Conservation (phyloP, 192 early-diverging fungal genomes). For the Coemansia sp. region DNA sequence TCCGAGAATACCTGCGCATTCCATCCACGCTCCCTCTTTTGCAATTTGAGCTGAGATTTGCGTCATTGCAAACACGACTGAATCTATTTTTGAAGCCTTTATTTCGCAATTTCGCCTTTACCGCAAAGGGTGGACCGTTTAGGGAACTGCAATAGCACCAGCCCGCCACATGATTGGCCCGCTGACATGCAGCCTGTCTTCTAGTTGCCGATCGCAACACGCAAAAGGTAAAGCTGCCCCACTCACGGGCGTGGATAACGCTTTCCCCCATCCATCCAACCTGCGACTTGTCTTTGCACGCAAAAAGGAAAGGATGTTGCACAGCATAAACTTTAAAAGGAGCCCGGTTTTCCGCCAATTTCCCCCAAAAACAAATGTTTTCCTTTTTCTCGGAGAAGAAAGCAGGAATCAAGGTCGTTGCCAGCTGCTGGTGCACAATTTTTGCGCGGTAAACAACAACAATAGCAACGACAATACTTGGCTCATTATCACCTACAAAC, state of each 20-base stretch:
- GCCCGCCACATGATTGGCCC: conserved; percentile 32
- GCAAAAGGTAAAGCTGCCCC: neutral
- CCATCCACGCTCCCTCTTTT: neutral
- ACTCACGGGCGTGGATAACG: neutral
- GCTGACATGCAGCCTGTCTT: conserved; percentile 2
- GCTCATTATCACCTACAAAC: no score
- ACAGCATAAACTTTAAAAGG: no score
- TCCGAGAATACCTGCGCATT: neutral
- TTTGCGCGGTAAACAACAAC: no score
- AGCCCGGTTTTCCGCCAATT: no score
- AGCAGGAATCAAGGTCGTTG: no score
- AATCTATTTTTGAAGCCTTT: neutral
- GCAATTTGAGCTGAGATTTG: neutral
- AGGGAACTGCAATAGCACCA: neutral
- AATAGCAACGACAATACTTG: no score
- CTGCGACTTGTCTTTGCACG: neutral
- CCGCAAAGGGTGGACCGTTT: neutral
- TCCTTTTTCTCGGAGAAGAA: no score
- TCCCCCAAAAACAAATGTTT: no score
- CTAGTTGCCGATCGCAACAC: conserved; percentile 1
- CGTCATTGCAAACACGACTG: neutral
- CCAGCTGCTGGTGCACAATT: no score
- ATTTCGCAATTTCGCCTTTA: neutral
- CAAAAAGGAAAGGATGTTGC: no score
- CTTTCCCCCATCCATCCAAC: neutral